A percentile compares a stretch with the other conserved stretches of the same genome.
These are phyloP conservation scores for Helicosporidium sp. DNA, from an alignment of 139 green algal species.

Conservation along the genomic window DNA sequence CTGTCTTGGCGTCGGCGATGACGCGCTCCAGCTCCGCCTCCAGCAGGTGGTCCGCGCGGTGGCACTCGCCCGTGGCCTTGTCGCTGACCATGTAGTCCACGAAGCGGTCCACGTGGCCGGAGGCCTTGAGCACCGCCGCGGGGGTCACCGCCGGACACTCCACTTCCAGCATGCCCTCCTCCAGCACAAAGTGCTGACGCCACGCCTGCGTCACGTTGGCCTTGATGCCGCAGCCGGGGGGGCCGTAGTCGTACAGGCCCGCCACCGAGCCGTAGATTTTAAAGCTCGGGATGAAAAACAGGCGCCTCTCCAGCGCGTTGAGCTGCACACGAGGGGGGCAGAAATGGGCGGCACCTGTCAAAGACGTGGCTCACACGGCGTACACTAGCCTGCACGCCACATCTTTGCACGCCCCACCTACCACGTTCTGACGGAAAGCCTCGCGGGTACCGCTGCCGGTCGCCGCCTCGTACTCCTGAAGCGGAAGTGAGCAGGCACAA, in stretches of 20 bases:
- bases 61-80: constrained; percentile 63
- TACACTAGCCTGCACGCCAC: too few species aligned
- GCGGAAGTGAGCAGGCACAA: too few species aligned
- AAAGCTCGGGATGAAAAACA: constrained; percentile 96
- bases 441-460: constrained; percentile 56
- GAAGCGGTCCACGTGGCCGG: constrained; percentile 93
- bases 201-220: constrained; percentile 75
- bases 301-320: constrained; percentile 61
- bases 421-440: constrained; percentile 51
- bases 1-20: constrained; percentile 51
- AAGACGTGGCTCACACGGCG: too few species aligned
- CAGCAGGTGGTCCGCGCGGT: constrained; percentile 87
- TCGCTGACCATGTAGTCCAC: constrained; percentile 90
- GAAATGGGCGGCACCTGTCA: not conserved
- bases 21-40: constrained; percentile 57
- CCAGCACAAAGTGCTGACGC: constrained; percentile 90
- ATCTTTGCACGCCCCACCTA: constrained; percentile 14
- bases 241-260: constrained; percentile 96
- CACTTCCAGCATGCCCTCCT: constrained; percentile 96
- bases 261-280: constrained; percentile 93
- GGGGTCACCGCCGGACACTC: constrained; percentile 95
- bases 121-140: constrained; percentile 77
- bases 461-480: constrained; percentile 38
- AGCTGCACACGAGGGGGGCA: constrained; percentile 15
- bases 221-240: constrained; percentile 91